Evolutionary conservation across 306 rosid species (phyloP).

Genomic region (Malus asiatica): DNA sequence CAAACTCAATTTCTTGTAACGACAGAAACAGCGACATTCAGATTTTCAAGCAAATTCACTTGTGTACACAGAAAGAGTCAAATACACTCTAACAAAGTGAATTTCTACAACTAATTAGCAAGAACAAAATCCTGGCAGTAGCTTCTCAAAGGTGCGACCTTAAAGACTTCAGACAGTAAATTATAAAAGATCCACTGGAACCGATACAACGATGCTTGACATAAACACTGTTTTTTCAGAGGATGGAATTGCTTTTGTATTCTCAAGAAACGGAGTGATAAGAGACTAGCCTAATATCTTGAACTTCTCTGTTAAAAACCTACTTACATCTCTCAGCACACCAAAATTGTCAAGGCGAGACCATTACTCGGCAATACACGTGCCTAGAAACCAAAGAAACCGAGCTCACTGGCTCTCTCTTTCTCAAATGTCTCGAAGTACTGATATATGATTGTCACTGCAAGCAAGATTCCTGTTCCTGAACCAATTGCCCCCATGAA

Average conservation of each 20-base stretch:
- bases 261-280: constrained; percentile 13
- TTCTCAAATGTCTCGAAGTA: constrained; percentile 87
- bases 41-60: background rate
- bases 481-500: constrained; percentile 97
- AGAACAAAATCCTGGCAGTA: background rate
- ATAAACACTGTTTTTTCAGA: background rate
- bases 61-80: background rate
- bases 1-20: background rate
- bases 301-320: constrained; percentile 37
- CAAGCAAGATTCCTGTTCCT: constrained; percentile 83
- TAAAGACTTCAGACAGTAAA: background rate
- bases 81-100: background rate
- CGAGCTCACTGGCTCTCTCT: constrained; percentile 87
- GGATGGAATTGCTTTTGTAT: background rate
- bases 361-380: background rate
- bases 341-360: constrained; percentile 29
- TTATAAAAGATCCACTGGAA: background rate
- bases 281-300: constrained; percentile 35
- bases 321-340: constrained; percentile 27
- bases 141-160: background rate
- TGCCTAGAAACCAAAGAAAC: constrained; percentile 74
- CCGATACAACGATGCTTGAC: background rate
- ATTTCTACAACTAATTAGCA: background rate
- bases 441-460: constrained; percentile 87
- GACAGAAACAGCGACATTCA: background rate